Base-by-base conservation (phyloP, 148 eudicot genomes). In the Cornus kousa region DNA sequence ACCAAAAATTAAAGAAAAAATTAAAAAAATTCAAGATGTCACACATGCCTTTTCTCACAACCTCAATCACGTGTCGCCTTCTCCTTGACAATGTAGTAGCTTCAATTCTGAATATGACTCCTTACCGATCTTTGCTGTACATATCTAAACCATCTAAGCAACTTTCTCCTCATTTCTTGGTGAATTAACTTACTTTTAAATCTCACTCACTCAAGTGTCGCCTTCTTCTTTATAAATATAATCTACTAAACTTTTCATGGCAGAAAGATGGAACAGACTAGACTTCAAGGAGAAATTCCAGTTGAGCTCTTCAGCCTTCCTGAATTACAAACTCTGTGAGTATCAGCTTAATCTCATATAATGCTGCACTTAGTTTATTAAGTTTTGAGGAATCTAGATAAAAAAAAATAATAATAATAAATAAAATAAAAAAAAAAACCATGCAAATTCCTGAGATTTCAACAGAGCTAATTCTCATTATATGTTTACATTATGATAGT, bases 261-360 rank as follows among this genome's bases (percentile, higher is more conserved):
- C 66, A 62, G 66, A 62, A n/a, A 3, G 24, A 62, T 62, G 66
- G 66, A 62, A 17, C 5, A 5, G 24, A 80, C 85, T 89, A 94
- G 71, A 55, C 60, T 43, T 67, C 90, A 82, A 85, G 80, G 83
- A 77, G 70, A 76, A 94, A 91, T 62, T 62, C 77, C 78, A 31
- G 67, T 82, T 94, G 11, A 76, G 24, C 75, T 22, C 70, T 82
- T 62, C 81, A 87, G 98, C 87, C 66, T 62, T 62, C 4, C 66
- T 62, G 23, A 5, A 20, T n/a, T 62, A 20, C 66, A 62, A 19
- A 62, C 23, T 20, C 24, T 62, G 66, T 62, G 66, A 62, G 66
- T 81, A 70, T 76, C 28, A 48, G 66, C 69, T 70, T 17, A 66
- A 33, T 4, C 68, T 53, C 65, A 60, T 43, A 33, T 67, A 7